A percentile compares a stretch with the other conserved stretches of the same genome.
These are phyloP conservation scores for Capillidium heterosporum DNA, from an alignment of 371 early-diverging fungal species.

Conservation along the genomic window DNA sequence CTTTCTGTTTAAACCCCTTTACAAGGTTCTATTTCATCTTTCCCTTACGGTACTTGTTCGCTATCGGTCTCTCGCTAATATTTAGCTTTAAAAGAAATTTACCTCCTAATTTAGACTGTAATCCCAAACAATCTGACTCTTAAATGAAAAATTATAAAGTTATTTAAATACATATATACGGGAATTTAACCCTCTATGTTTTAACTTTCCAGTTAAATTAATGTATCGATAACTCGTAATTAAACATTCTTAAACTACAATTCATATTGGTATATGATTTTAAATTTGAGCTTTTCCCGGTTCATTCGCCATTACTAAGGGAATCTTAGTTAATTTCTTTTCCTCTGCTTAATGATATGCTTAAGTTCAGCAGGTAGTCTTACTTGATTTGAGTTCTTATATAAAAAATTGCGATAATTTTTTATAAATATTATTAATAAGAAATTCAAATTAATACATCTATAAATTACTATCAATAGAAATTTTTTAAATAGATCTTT, in stretches of 20 bases:
- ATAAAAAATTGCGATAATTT: no score
- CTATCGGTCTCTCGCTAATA: slow-evolving; percentile 55
- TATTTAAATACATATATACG: slow-evolving; percentile 15
- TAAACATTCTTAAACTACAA: slow-evolving; percentile 23
- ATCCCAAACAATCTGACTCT: slow-evolving; percentile 36
- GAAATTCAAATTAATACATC: no score
- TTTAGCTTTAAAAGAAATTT: slow-evolving; percentile 49
- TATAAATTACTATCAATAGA: no score
- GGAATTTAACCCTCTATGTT: slow-evolving; percentile 36
- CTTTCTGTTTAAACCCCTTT: slow-evolving; percentile 32
- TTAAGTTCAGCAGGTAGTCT: slow-evolving; percentile 45
- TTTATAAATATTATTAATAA: no score
- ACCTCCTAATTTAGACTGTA: slow-evolving; percentile 38
- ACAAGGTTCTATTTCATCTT: slow-evolving; percentile 39
- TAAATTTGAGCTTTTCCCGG: slow-evolving; percentile 33
- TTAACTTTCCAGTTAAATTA: slow-evolving; percentile 30
- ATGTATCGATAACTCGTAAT: slow-evolving; percentile 12
- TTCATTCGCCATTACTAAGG: slow-evolving; percentile 43
- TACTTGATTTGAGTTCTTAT: slow-evolving; percentile 33
- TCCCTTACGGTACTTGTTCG: slow-evolving; percentile 58
- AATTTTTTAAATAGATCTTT: no score
- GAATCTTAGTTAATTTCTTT: slow-evolving; percentile 51
- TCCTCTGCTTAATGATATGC: slow-evolving; percentile 54
- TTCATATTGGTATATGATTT: slow-evolving; percentile 20
- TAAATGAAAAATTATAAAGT: slow-evolving; percentile 19